These are phyloP conservation scores for Cystobasidium sp. DNA, from an alignment of 1,284 basidiomycete species.

Conservation along the genomic window DNA sequence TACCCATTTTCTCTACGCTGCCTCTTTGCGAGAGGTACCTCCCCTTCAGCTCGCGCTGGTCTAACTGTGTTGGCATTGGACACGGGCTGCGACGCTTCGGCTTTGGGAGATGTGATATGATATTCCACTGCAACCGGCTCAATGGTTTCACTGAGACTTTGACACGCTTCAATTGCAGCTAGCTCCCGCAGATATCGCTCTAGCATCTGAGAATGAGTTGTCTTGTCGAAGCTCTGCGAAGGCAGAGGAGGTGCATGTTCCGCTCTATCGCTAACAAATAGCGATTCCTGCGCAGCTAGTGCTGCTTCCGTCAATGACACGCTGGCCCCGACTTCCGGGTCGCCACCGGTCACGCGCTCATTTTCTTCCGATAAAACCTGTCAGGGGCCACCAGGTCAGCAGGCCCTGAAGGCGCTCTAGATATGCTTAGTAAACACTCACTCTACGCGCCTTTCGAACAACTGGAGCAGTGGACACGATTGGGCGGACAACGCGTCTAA, in stretches of 20 bases:
- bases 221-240: slow-evolving; percentile 24
- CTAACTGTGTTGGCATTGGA: too few species aligned
- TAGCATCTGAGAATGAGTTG: slow-evolving; percentile 19
- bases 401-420: too few species aligned
- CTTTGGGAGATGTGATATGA: background rate
- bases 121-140: background rate
- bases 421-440: too few species aligned
- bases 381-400: too few species aligned
- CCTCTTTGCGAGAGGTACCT: too few species aligned
- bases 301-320: slow-evolving; percentile 1
- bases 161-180: background rate
- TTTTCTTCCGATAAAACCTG: slow-evolving; percentile 11
- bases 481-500: too few species aligned
- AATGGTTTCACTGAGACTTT: background rate
- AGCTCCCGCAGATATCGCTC: slow-evolving; percentile 30
- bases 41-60: too few species aligned
- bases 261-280: background rate
- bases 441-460: too few species aligned
- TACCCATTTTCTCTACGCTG: too few species aligned
- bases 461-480: too few species aligned
- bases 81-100: background rate
- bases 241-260: background rate
- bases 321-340: background rate
- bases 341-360: slow-evolving; percentile 1
- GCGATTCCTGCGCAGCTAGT: background rate